Conservation (phyloP, 352 stramenopile species). For the Pythium chondricola region DNA sequence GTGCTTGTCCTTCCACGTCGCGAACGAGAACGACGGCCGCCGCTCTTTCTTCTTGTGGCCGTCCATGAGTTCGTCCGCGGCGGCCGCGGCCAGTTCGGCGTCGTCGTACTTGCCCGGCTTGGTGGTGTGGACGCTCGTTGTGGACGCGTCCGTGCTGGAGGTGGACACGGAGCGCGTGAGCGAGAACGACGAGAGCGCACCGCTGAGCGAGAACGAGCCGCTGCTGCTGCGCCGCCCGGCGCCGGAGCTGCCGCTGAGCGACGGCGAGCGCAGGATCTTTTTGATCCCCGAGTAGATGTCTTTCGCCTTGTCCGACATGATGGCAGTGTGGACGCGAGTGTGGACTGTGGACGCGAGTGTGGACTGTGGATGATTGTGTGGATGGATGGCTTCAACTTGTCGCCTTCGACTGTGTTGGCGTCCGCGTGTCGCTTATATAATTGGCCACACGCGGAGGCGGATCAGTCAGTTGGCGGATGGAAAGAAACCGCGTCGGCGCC, state of each 20-base stretch:
- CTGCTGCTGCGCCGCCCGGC: slow-evolving; percentile 29
- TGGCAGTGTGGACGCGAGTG: neutral
- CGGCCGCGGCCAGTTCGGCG: slow-evolving; percentile 14
- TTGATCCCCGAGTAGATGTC: slow-evolving; percentile 76
- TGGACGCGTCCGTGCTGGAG: slow-evolving; percentile 4
- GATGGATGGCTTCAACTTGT: no score
- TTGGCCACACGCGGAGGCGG: no score
- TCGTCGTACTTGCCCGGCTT: slow-evolving; percentile 16
- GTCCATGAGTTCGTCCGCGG: slow-evolving; percentile 19
- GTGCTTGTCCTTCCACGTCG: slow-evolving; percentile 23
- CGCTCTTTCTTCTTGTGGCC: slow-evolving; percentile 15
- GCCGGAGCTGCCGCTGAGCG: slow-evolving; percentile 4
- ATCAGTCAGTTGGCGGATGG: no score
- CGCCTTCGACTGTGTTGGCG: no score
- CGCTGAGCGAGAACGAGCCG: slow-evolving; percentile 40
- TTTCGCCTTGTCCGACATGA: slow-evolving; percentile 70
- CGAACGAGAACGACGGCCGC: slow-evolving; percentile 24
- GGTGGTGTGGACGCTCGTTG: slow-evolving; percentile 11
- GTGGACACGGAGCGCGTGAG: slow-evolving; percentile 9
- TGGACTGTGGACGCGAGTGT: no score
- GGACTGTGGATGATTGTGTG: no score
- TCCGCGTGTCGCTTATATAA: no score
- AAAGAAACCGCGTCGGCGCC: no score
- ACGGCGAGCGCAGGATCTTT: slow-evolving; percentile 70
- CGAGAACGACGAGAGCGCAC: slow-evolving; percentile 16